Evolutionary conservation across 495 filamentous ascomycete species (phyloP), one percentile per base, ranked within the genome.

Genomic region (Daldinia bambusicola): DNA sequence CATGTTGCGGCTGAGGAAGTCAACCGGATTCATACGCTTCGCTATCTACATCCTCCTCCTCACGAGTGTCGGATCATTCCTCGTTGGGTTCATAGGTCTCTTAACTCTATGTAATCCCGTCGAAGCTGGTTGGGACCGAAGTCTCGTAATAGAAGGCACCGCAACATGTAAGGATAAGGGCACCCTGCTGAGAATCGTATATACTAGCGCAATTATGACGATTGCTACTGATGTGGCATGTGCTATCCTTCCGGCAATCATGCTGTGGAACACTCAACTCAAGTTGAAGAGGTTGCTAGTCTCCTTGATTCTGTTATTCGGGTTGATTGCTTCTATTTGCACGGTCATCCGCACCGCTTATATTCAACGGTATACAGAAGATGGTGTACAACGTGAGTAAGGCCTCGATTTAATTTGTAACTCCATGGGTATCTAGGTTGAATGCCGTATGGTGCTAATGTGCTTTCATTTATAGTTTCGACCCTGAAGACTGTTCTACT

Each of bases 241-340:
- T 30, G 65, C 64, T n/a, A 51, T 69, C 36, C 10, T 75, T 13
- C 69, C 72, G 18, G 72, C 60, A 2, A 9, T 66, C 6, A 69
- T 75, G 45, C 9, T 75, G 2, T 75, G 72, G 69, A 69, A 59
- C 9, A 63, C 64, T 3, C 64, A 72, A 26, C 60, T 75, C 6
- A 63, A 50, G 16, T 13, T 68, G 6, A 72, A 43, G 34, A 71
- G 61, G 0, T 3, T 66, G 4, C 20, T 66, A 2, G 61, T 69
- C 20, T 32, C 43, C 31, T 14, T 71, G 26, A 64, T 75, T 16
- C 26, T 75, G n/a, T 67, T 57, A 0, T 71, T 75, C 36, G 72
- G 72, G 6, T 66, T 61, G 3, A 20, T 72, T 59, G 72, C 72
- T 55, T 72, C 69, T 2, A 43, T 72, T 9, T 75, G 64, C 32